Percentiles rank a stretch among this genome's conserved stretches.
Evolutionary conservation across 768 basidiomycete species (phyloP).

Genomic region (Boletus subparvulus): DNA sequence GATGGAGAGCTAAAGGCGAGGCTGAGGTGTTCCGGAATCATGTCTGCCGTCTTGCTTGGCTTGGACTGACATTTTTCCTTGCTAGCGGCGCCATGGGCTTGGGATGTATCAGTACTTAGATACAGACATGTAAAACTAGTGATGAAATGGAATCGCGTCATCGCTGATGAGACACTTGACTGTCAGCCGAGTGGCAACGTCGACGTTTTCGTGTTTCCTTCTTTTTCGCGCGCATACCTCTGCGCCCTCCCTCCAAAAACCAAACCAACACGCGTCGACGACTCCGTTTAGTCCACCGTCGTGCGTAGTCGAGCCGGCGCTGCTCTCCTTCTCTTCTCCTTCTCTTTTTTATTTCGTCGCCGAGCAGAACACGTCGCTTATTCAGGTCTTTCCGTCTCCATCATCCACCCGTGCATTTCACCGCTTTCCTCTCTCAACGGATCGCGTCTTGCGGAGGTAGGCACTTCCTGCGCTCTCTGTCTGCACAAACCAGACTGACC

Average conservation of each 20-base stretch:
- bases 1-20: constrained; percentile 86
- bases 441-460: constrained; percentile 14
- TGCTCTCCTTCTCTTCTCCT: not conserved
- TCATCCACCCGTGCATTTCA: constrained; percentile 3
- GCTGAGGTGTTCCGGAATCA: constrained; percentile 53
- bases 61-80: constrained; percentile 1
- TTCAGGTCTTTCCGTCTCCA: not conserved
- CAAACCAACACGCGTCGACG: constrained; percentile 8
- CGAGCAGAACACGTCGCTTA: not conserved
- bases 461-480: not conserved
- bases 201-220: not conserved
- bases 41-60: not conserved
- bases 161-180: not conserved
- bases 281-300: not conserved
- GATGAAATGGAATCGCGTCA: not conserved
- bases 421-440: constrained; percentile 6
- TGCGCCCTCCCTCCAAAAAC: constrained; percentile 3
- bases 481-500: not conserved
- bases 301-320: not conserved
- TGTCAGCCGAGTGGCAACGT: constrained; percentile 18
- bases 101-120: no score
- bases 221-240: constrained; percentile 13
- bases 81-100: not conserved
- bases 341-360: constrained; percentile 2
- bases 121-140: not conserved